Evolutionary conservation across 164 flowering plant genomes (phyloP), one percentile per base, ranked within the genome.

Genomic region (Hamamelis virginiana): DNA sequence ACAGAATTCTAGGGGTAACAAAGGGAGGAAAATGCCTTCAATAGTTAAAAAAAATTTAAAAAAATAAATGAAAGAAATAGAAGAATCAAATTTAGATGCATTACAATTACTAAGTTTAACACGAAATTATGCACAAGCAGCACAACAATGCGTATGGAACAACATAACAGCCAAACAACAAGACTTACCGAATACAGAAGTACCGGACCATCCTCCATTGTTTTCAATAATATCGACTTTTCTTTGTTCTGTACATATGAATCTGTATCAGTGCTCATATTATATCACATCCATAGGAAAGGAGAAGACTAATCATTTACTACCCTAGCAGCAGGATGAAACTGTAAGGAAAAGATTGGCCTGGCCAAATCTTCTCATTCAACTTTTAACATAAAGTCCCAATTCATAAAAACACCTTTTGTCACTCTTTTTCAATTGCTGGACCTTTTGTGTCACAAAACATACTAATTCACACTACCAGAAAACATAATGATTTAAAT

Each of bases 151-250:
- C n/a, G 15, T 59, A 28, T 28, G 63, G 28, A 9, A 8, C 14
- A 33, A 33, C 63, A 59, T 33, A 38, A 45, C 63, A 59, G 44
- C 10, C 16, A 10, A 44, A 62, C 58, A 46, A 48, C 4, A 27
- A 62, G 43, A 85, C 91, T 79, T 75, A 96, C 99, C 57, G 87
- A 80, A 75, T 86, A 80, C 43, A 96, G 83, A 72, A 87, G 88
- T 74, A 96, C 99, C 41, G 77, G 87, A 64, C 99, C 98, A 86
- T 96, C 99, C 81, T 96, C 98, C 92, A 91, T 89, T 28, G 99
- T 91, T 81, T 96, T 93, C 63, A 93, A 69, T 16, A 83, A 65
- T 44, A 88, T 77, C 8, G 96, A 87, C 75, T 85, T 96, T 53
- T 85, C 92, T 73, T 88, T 96, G 74, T 91, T 88, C 99, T 96